Base-by-base conservation (phyloP, 2,329 filamentous ascomycete genomes). In the Fusarium decemcellulare region DNA sequence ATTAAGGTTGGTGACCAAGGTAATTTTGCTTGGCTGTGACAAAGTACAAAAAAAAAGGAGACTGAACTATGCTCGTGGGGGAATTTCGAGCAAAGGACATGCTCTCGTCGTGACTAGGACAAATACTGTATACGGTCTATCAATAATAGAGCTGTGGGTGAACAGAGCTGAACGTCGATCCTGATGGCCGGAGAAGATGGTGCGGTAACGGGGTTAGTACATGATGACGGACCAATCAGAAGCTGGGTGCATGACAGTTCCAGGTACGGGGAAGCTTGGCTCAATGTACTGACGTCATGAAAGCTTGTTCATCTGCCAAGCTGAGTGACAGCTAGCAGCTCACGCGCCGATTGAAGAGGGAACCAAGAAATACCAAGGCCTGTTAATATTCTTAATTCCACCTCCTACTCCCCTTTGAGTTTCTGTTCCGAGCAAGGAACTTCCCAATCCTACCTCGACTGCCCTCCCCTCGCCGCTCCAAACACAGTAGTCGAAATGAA, bases 201-300 rank as follows among this genome's bases (percentile, higher is more conserved):
- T 58, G 43, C 30, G 9, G 51, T 18, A 46, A 43, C 29, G 34
- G 36, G 14, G 18, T 12, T 42, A 23, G 23, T 14, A 15, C n/a
- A 5, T 12, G 39, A 18, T n/a, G 32, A 4, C 15, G 0, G 10
- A 1, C 67, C 67, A 70, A 70, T 70, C 37, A 71, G 10, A 53
- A 6, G 7, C 6, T 2, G 3, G 37, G 27, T 46, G 63, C 47
- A 70, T 70, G 67, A 70, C 43, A 40, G 30, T 65, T 58, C 59
- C 59, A 70, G 67, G 58, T 59, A 57, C 59, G 40, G 53, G 34
- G 29, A 23, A 59, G 59, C 55, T 67, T 64, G 59, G 62, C 34
- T n/a, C 30, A 8, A 44, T 44, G n/a, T 23, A 23, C 53, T 70
- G 67, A 70, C 67, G 67, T 70, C 67, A 70, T 61, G 54, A 61